Conservation (phyloP, 1,284 basidiomycete genomes). For the Cystobasidium pallidum region DNA sequence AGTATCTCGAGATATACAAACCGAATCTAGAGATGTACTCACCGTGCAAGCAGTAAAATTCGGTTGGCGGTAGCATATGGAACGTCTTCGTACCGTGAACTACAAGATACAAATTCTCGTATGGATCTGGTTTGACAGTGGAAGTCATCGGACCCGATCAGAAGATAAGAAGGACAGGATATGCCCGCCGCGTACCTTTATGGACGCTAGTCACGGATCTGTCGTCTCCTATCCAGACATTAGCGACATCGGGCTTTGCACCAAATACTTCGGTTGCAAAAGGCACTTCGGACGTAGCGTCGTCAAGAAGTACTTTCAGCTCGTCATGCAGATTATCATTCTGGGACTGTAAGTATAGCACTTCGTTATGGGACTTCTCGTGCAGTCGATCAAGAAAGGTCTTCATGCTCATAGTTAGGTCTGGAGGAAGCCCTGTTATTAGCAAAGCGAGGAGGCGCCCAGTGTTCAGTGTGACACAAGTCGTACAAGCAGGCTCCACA, state of each 20-base stretch:
- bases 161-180: neutral
- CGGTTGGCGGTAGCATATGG: constrained; percentile 79
- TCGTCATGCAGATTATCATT: constrained; percentile 78
- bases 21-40: constrained; percentile 46
- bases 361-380: constrained; percentile 46
- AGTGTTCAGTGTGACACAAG: no score
- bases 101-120: constrained; percentile 89
- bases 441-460: no score
- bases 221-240: constrained; percentile 83
- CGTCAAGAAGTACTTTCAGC: constrained; percentile 41
- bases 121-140: constrained; percentile 66
- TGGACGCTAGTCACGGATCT: constrained; percentile 80
- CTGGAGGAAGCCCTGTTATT: constrained; percentile 18
- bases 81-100: constrained; percentile 81
- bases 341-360: constrained; percentile 82
- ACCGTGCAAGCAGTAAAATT: constrained; percentile 81
- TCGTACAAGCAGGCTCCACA: constrained; percentile 65
- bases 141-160: neutral
- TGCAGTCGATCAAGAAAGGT: constrained; percentile 36
- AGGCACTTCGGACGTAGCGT: constrained; percentile 18
- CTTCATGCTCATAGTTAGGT: constrained; percentile 44
- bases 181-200: constrained; percentile 38
- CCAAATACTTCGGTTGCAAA: constrained; percentile 30
- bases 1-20: no score
- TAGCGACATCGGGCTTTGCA: constrained; percentile 76